Conservation (phyloP, 352 stramenopile genomes). For the Blastocystis sp. region DNA sequence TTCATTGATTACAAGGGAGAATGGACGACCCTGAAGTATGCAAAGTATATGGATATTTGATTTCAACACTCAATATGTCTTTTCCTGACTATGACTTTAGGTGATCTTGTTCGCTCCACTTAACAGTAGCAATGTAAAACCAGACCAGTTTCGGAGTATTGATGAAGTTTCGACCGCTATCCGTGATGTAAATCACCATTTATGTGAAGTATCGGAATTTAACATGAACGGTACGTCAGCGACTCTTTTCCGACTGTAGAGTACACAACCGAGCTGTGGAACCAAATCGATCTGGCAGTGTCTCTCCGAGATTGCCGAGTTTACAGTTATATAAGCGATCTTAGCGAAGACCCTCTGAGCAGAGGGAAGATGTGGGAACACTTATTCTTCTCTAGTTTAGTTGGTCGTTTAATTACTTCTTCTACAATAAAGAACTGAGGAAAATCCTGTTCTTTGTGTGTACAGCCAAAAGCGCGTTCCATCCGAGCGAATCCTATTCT, state of each 20-base stretch:
- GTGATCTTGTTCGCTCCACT: conserved; percentile 63
- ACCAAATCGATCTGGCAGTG: conserved; percentile 73
- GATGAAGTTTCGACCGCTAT: background rate
- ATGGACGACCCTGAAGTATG: conserved; percentile 71
- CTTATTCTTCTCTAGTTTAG: conserved; percentile 61
- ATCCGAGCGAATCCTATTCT: background rate
- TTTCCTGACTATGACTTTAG: conserved; percentile 84
- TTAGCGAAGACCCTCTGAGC: conserved; percentile 77
- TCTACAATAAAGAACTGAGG: conserved; percentile 81
- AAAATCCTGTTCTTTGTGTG: conserved; percentile 83
- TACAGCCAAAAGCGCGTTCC: conserved; percentile 71
- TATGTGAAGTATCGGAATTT: conserved; percentile 47
- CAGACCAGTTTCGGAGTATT: conserved; percentile 19
- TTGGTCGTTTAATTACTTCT: conserved; percentile 85
- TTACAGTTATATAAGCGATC: conserved; percentile 82
- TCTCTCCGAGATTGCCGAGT: conserved; percentile 78
- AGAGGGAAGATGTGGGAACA: conserved; percentile 73
- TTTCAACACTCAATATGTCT: conserved; percentile 81
- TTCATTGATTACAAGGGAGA: conserved; percentile 65
- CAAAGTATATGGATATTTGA: conserved; percentile 80
- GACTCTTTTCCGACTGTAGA: background rate
- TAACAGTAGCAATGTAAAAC: conserved; percentile 1
- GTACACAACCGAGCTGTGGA: background rate
- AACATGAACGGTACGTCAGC: conserved; percentile 1
- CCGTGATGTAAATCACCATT: conserved; percentile 23